phyloP scores from a whole-genome alignment of 192 early-diverging fungal genomes.

The Linderina pennispora region DNA sequence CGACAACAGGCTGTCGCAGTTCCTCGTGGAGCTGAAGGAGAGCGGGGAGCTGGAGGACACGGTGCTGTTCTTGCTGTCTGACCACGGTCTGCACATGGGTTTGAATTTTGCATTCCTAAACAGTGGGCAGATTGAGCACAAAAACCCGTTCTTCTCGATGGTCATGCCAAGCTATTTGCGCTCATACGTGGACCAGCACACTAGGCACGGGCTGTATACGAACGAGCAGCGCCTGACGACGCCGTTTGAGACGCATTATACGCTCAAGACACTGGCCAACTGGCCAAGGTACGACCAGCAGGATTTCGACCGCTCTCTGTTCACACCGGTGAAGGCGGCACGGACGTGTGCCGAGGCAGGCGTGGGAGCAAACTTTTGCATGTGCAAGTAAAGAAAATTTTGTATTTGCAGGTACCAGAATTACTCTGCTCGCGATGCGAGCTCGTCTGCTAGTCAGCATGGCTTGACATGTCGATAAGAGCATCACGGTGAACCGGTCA shows the following conservation, averaged over 20 bases:
- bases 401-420: no score
- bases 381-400: not conserved
- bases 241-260: slow-evolving; percentile 25
- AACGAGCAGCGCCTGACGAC: slow-evolving; percentile 34
- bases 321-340: not conserved
- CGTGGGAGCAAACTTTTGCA: slow-evolving; percentile 2
- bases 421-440: not conserved
- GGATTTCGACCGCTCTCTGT: slow-evolving; percentile 1
- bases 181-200: slow-evolving; percentile 11
- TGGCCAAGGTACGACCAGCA: not conserved
- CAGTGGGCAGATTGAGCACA: slow-evolving; percentile 38
- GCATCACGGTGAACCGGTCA: no score
- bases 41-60: slow-evolving; percentile 38
- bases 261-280: slow-evolving; percentile 25
- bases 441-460: not conserved
- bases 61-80: slow-evolving; percentile 33
- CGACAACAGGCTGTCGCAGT: slow-evolving; percentile 22
- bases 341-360: slow-evolving; percentile 3
- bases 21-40: slow-evolving; percentile 27
- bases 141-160: slow-evolving; percentile 34
- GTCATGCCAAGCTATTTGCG: slow-evolving; percentile 25
- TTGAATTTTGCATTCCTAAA: slow-evolving; percentile 36
- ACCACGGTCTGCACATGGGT: slow-evolving; percentile 46
- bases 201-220: slow-evolving; percentile 13
- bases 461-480: no score